Percentiles rank a stretch among this genome's conserved stretches.
Conservation (phyloP, 192 early-diverging fungal species). For the Ramicandelaber brevisporus region DNA sequence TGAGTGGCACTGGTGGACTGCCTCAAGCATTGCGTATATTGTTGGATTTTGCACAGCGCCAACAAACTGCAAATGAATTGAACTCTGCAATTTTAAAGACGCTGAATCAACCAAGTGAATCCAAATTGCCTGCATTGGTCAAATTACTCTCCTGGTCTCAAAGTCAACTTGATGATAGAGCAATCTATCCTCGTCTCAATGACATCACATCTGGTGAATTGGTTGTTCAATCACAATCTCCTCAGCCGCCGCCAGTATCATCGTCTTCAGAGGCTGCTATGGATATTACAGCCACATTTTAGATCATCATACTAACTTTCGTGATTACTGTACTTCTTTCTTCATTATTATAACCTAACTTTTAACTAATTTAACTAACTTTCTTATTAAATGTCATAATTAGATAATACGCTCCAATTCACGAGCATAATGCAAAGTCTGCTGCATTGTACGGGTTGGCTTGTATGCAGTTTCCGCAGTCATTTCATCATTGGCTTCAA, state of each 20-base stretch:
- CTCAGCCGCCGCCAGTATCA: too few species aligned
- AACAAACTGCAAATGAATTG: slow-evolving; percentile 80
- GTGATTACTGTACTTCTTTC: slow-evolving; percentile 2
- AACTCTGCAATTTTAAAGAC: slow-evolving; percentile 78
- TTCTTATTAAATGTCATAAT: neutral
- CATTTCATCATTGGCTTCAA: slow-evolving; percentile 33
- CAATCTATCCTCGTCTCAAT: slow-evolving; percentile 59
- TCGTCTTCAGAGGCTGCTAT: neutral
- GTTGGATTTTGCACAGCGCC: slow-evolving; percentile 66
- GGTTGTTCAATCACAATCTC: too few species aligned
- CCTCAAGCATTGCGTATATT: slow-evolving; percentile 61
- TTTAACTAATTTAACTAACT: slow-evolving; percentile 1
- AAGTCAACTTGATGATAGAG: slow-evolving; percentile 66
- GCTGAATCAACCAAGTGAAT: slow-evolving; percentile 80
- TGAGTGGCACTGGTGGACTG: slow-evolving; percentile 1
- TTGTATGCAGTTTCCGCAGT: slow-evolving; percentile 50
- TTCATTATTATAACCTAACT: neutral
- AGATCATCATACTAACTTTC: too few species aligned
- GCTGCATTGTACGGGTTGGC: slow-evolving; percentile 54
- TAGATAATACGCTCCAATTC: slow-evolving; percentile 34
- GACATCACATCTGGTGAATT: slow-evolving; percentile 63
- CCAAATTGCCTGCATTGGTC: slow-evolving; percentile 72
- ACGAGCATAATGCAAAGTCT: slow-evolving; percentile 66
- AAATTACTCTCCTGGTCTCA: slow-evolving; percentile 90
- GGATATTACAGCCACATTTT: neutral